Conservation (phyloP, 2,329 filamentous ascomycete genomes). For the Colletotrichum somersetense region DNA sequence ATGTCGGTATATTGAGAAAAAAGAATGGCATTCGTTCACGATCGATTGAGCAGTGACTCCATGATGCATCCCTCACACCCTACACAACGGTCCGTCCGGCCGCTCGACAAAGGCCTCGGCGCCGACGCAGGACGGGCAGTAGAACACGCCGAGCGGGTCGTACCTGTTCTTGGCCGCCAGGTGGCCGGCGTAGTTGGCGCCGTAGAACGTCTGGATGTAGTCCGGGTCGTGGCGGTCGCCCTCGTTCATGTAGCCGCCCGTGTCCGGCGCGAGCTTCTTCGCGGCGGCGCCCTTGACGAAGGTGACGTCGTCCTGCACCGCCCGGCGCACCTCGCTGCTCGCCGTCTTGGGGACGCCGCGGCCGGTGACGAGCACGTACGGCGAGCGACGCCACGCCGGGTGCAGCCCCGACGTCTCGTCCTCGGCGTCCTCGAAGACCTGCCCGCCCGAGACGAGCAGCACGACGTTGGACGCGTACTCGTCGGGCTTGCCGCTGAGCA, state of each 20-base stretch:
- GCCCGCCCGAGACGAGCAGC: constrained; percentile 48
- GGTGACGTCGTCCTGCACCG: constrained; percentile 47
- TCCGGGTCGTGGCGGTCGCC: constrained; percentile 52
- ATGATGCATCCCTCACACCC: neutral
- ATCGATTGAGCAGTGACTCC: no score
- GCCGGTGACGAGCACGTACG: constrained; percentile 40
- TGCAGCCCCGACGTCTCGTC: constrained; percentile 48
- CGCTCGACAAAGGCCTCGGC: constrained; percentile 49
- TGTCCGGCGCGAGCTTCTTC: constrained; percentile 53
- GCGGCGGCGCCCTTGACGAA: constrained; percentile 48
- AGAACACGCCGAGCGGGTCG: constrained; percentile 52
- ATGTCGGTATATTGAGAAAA: no score
- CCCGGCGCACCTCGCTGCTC: constrained; percentile 40
- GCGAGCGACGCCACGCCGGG: constrained; percentile 26
- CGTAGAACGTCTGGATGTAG: constrained; percentile 52
- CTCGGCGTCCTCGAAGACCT: constrained; percentile 46
- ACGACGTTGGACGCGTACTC: constrained; percentile 45
- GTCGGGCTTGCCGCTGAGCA: constrained; percentile 45
- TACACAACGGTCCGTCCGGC: constrained; percentile 44
- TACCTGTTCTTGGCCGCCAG: constrained; percentile 50
- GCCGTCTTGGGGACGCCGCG: constrained; percentile 41
- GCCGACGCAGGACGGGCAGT: constrained; percentile 56
- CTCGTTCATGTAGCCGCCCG: constrained; percentile 60
- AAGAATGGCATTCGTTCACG: no score
- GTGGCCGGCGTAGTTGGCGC: constrained; percentile 49